phyloP scores from a whole-genome alignment of 495 filamentous ascomycete species.

The Daldinia grandis region DNA sequence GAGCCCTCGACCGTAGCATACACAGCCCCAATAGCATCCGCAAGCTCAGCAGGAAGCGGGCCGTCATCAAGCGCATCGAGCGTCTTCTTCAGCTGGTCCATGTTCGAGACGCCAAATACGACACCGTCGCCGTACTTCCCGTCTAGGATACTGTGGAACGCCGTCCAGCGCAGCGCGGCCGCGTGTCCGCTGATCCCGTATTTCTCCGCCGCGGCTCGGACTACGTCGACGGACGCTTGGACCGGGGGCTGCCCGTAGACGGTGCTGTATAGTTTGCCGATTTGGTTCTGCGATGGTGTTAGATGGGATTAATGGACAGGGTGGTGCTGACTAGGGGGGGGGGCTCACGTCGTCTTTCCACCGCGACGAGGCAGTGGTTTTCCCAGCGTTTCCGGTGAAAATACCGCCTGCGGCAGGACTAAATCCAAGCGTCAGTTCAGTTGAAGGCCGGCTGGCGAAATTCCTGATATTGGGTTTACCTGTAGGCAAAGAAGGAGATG shows the following conservation, averaged over 20 bases:
- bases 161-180: background rate
- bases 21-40: background rate
- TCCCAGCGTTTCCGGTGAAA: background rate
- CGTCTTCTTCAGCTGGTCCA: background rate
- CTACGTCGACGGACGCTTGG: background rate
- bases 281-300: background rate
- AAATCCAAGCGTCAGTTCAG: background rate
- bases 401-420: background rate
- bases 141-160: background rate
- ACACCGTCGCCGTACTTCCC: background rate
- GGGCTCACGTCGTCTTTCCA: background rate
- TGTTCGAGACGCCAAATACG: background rate
- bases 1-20: background rate
- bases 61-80: background rate
- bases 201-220: background rate
- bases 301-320: background rate
- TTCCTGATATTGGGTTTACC: background rate
- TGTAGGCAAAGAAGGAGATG: conserved; percentile 53
- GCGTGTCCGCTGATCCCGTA: background rate
- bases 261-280: background rate
- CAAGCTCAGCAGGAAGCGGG: background rate
- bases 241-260: background rate
- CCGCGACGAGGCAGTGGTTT: background rate
- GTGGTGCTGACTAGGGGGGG: no score
- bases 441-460: background rate